phyloP scores from a whole-genome alignment of 495 filamentous ascomycete species.

The Amphirosellinia nigrospora region DNA sequence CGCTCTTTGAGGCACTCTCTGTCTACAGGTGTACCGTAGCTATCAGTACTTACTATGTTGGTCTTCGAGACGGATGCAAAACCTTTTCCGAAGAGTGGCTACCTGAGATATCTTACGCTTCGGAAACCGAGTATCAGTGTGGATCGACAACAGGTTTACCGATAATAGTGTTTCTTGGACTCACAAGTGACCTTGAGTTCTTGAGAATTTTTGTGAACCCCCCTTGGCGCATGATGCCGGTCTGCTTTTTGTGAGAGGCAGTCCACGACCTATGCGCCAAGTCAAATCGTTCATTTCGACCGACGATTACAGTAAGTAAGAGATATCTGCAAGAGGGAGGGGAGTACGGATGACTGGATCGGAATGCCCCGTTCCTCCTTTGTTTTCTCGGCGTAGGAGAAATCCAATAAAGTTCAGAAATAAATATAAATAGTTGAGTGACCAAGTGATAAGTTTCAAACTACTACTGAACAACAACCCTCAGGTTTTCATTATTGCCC shows the following conservation, averaged over 20 bases:
- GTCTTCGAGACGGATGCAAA: background rate
- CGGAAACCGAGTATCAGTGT: slow-evolving; percentile 19
- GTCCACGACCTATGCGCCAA: slow-evolving; percentile 39
- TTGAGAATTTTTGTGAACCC: slow-evolving; percentile 5
- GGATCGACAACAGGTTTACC: slow-evolving; percentile 11
- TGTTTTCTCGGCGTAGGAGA: background rate
- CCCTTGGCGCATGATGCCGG: slow-evolving; percentile 25
- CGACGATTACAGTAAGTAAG: slow-evolving; percentile 30
- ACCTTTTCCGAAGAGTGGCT: background rate
- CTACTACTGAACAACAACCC: background rate
- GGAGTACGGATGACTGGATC: slow-evolving; percentile 3
- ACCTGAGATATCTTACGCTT: slow-evolving; percentile 2
- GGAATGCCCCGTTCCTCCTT: slow-evolving; percentile 1
- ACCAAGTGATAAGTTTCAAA: background rate
- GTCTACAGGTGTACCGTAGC: background rate
- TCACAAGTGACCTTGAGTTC: slow-evolving; percentile 25
- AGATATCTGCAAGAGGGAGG: background rate
- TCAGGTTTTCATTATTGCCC: background rate
- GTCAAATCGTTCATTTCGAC: slow-evolving; percentile 32
- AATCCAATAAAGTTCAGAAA: background rate
- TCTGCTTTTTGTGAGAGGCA: slow-evolving; percentile 19
- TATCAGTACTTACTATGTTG: background rate
- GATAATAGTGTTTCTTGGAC: background rate
- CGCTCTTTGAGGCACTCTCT: background rate
- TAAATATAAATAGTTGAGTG: slow-evolving; percentile 23